Conservation (phyloP, 2,329 filamentous ascomycete genomes). For the Microcyclospora pomicola region DNA sequence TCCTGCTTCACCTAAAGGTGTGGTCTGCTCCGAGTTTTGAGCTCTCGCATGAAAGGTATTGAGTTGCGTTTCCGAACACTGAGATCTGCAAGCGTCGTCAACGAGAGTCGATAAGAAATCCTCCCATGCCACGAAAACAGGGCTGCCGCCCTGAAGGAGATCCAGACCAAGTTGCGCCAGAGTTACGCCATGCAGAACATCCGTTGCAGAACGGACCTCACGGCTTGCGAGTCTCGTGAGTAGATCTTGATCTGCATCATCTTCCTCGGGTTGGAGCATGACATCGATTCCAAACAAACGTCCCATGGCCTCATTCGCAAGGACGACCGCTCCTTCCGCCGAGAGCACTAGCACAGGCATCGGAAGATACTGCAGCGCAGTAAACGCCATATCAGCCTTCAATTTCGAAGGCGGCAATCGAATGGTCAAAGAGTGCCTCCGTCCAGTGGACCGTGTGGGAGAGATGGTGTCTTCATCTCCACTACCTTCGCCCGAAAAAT, state of each 20-base stretch:
- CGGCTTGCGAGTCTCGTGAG: constrained; percentile 8
- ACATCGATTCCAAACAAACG: constrained; percentile 49
- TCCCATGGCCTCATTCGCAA: constrained; percentile 66
- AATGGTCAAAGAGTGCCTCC: constrained; percentile 19
- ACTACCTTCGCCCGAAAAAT: constrained; percentile 18
- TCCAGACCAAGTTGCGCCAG: constrained; percentile 60
- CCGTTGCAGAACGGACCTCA: constrained; percentile 33
- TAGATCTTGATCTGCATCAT: constrained; percentile 5
- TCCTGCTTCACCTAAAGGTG: constrained; percentile 6
- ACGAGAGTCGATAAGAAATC: constrained; percentile 32
- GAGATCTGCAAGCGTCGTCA: constrained; percentile 24
- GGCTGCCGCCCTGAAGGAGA: constrained; percentile 52
- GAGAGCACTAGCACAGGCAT: constrained; percentile 58
- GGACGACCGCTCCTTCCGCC: constrained; percentile 51
- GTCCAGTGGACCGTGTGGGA: constrained; percentile 6
- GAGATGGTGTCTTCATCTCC: constrained; percentile 10
- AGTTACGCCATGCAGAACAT: constrained; percentile 50
- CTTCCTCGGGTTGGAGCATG: background rate
- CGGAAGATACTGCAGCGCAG: constrained; percentile 59
- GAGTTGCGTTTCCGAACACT: constrained; percentile 15
- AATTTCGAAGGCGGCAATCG: constrained; percentile 19
- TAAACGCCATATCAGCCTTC: constrained; percentile 39
- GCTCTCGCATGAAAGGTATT: constrained; percentile 13
- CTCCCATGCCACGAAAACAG: constrained; percentile 39
- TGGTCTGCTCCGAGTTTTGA: constrained; percentile 5